Evolutionary conservation across 306 rosid genomes (phyloP).

Genomic region (Dryas drummondii): DNA sequence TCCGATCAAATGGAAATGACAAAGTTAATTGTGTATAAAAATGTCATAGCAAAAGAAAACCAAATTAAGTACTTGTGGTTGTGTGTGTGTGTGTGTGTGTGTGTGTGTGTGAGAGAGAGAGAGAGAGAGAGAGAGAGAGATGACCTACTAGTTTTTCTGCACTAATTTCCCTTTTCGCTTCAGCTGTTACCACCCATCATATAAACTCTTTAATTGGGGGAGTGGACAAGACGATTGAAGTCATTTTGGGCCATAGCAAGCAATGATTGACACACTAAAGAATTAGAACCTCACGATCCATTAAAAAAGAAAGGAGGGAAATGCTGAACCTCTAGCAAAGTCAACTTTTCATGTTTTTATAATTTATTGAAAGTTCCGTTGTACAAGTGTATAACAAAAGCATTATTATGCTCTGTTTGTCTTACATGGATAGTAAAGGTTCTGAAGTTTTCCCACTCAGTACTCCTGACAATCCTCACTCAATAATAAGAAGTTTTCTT

Average conservation of each 20-base stretch:
- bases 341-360: background rate
- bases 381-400: background rate
- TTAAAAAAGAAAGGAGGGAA: background rate
- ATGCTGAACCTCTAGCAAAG: background rate
- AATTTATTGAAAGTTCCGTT: background rate
- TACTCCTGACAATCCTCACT: background rate
- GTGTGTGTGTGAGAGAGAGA: background rate
- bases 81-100: background rate
- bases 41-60: background rate
- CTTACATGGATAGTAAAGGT: background rate
- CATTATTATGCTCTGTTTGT: background rate
- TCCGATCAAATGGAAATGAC: conserved; percentile 1
- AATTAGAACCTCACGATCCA: conserved; percentile 6
- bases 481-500: background rate
- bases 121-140: too few species aligned
- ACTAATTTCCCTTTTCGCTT: background rate
- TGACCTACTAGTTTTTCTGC: background rate
- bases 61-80: background rate
- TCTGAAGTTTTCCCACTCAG: background rate
- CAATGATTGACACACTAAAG: conserved; percentile 7
- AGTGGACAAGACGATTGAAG: conserved; percentile 8
- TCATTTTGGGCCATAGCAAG: background rate
- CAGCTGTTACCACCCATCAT: background rate
- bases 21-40: conserved; percentile 1
- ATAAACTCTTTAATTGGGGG: background rate